Percentiles rank a stretch among this genome's conserved stretches.
phyloP scores from a whole-genome alignment of 495 filamentous ascomycete genomes.

The Trichoderma gamsii region DNA sequence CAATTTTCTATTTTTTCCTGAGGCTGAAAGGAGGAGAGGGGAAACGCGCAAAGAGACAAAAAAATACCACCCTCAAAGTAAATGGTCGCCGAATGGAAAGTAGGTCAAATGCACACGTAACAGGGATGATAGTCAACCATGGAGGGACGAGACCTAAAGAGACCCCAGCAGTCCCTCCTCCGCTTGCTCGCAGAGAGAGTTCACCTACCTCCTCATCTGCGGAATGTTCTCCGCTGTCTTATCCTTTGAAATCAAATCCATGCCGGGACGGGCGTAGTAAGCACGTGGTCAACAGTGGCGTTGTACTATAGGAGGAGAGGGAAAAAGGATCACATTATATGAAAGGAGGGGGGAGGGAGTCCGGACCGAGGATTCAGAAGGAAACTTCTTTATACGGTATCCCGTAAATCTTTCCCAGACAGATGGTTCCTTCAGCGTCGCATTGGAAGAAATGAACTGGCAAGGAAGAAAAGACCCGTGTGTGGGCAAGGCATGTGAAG shows the following conservation, averaged over 20 bases:
- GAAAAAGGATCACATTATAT: background rate
- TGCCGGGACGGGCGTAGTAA: conserved; percentile 10
- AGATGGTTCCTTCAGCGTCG: background rate
- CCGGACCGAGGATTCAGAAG: background rate
- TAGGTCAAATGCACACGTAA: background rate
- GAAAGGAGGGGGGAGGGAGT: background rate
- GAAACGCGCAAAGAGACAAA: background rate
- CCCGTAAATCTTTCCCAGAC: background rate
- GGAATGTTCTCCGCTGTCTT: background rate
- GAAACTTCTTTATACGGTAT: background rate
- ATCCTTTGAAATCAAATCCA: background rate
- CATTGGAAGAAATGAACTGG: background rate
- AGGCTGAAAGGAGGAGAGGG: background rate
- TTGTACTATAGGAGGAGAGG: background rate
- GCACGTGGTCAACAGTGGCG: conserved; percentile 10
- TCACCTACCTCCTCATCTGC: background rate
- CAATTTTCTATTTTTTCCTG: background rate
- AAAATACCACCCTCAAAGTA: background rate
- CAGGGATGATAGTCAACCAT: background rate
- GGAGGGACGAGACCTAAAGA: background rate
- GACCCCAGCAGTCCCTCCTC: background rate
- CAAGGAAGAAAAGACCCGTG: background rate
- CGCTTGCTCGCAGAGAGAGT: background rate
- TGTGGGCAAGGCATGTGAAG: background rate
- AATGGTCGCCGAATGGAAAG: background rate